Base-by-base conservation (phyloP, 2,329 filamentous ascomycete genomes). In the Cercospora zeina region DNA sequence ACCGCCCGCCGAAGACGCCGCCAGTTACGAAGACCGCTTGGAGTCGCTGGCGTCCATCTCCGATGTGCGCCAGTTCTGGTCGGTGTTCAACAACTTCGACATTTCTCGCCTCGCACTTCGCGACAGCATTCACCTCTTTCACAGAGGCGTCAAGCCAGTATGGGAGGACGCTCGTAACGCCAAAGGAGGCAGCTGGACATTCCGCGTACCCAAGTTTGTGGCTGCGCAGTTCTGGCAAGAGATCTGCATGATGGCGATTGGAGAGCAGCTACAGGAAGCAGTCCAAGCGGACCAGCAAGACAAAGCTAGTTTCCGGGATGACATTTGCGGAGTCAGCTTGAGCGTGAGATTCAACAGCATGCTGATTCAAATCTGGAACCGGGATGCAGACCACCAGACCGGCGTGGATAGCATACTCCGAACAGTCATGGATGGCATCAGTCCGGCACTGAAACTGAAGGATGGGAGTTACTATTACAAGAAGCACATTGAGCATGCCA, bases 321-420 rank as follows among this genome's bases (percentile, higher is more conserved):
- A 86, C 69, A 83, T 97, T 69, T 95, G 93, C 74, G 93, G 93
- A 55, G 87, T 97, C 51, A 91, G 90, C 45, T 87, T 95, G 67
- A 92, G 89, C 1, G 90, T 93, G 62, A 88, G 93, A 71, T 96
- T 95, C 83, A 96, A 93, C 78, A 89, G 88, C 31, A 88, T 93
- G 74, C 85, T 96, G 66, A 89, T 97, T 74, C 89, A 90, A 69
- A 85, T 97, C 72, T 97, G 93, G 93, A 95, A 96, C 79, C 90
- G 95, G 65, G 89, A 96, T 72, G 87, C 88, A 21, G 87, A 86
- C 63, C 92, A 95, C 77, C 83, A 90, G 72, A 86, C 85, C 69
- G 95, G 91, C 5, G 85, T 95, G 69, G 87, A 93, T 73, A 85
- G 82, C 66, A 83, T 97, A 63, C 82, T 93, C 54, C 79, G 85